Percentiles rank a stretch among this genome's conserved stretches.
Conservation (phyloP, 495 filamentous ascomycete species). For the Xylaria acuta region DNA sequence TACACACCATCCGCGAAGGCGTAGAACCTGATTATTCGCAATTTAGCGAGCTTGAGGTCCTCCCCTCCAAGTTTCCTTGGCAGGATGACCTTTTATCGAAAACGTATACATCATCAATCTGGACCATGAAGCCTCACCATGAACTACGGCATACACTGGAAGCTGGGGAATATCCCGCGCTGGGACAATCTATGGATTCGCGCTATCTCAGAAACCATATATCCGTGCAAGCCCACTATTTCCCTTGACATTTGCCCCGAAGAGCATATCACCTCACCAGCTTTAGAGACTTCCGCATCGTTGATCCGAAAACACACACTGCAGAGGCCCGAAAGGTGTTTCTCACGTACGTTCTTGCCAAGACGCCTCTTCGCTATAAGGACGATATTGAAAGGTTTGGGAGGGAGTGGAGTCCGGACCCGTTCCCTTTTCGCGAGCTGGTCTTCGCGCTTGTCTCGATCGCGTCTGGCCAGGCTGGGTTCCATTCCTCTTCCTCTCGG, state of each 20-base stretch:
- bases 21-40: no score
- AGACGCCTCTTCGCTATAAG: neutral
- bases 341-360: neutral
- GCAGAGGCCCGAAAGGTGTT: neutral
- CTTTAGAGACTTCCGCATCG: no score
- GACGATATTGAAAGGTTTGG: neutral
- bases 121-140: no score
- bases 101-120: no score
- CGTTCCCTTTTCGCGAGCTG: conserved; percentile 16
- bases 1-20: neutral
- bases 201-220: no score
- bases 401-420: conserved; percentile 1
- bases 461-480: neutral
- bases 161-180: no score
- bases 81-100: neutral
- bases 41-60: neutral
- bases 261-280: no score
- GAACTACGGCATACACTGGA: no score
- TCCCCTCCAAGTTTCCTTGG: neutral
- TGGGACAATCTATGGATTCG: no score
- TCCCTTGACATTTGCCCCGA: no score
- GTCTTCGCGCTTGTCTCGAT: conserved; percentile 11
- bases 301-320: no score
- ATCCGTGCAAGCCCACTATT: no score
- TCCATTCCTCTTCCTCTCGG: neutral